These are phyloP conservation scores for Diaporthe sp. DNA, from an alignment of 2,329 filamentous ascomycete genomes.

Conservation along the genomic window DNA sequence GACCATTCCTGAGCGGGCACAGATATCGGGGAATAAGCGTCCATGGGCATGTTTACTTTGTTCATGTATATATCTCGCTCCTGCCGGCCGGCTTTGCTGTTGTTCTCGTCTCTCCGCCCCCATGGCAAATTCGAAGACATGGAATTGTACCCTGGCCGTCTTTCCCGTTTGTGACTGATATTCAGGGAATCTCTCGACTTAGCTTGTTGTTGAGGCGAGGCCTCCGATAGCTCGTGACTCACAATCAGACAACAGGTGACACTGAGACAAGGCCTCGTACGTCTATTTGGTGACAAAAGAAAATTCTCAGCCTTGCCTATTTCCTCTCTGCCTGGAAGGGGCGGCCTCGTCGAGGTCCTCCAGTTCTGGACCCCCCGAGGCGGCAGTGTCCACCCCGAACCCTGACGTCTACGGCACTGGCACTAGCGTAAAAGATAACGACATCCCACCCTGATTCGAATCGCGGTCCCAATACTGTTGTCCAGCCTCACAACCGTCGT, in stretches of 20 bases:
- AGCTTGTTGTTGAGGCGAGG: background rate
- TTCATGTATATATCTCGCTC: background rate
- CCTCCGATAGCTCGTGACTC: background rate
- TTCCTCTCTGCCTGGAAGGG: background rate
- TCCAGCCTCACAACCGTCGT: slow-evolving; percentile 26
- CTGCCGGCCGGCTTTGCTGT: background rate
- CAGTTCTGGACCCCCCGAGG: background rate
- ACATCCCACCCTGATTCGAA: slow-evolving; percentile 39
- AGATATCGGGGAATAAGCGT: background rate
- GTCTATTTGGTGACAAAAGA: background rate
- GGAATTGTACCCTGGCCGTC: background rate
- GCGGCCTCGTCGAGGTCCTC: background rate
- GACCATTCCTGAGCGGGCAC: background rate
- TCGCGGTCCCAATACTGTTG: slow-evolving; percentile 16
- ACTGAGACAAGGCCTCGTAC: background rate
- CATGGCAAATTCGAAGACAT: background rate
- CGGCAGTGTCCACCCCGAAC: slow-evolving; percentile 16
- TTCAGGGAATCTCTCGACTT: background rate
- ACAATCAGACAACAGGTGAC: background rate
- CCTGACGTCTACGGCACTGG: slow-evolving; percentile 2
- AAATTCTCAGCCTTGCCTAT: background rate
- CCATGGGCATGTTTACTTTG: background rate
- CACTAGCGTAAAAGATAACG: slow-evolving; percentile 40
- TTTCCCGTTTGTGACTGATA: background rate
- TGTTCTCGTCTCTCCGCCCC: background rate